phyloP scores from a whole-genome alignment of 495 filamentous ascomycete genomes.

The Cudoniella acicularis region DNA sequence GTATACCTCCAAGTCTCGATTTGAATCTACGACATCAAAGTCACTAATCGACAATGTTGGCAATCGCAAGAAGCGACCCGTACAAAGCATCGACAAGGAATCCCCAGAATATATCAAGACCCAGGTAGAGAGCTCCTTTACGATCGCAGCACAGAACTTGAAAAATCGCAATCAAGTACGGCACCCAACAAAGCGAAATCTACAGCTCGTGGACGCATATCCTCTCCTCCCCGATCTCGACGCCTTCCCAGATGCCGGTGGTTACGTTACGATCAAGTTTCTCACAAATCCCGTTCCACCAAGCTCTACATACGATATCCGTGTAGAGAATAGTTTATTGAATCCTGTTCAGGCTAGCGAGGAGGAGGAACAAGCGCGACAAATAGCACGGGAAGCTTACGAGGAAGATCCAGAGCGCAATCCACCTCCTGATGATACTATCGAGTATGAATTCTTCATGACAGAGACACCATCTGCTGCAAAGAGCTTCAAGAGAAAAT shows the following conservation, averaged over 20 bases:
- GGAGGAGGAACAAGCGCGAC: constrained; percentile 45
- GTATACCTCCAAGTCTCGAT: constrained; percentile 24
- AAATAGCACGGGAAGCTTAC: constrained; percentile 54
- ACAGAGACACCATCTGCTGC: constrained; percentile 52
- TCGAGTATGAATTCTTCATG: constrained; percentile 81
- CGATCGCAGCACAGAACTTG: constrained; percentile 62
- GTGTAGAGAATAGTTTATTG: constrained; percentile 77
- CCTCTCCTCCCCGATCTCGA: constrained; percentile 86
- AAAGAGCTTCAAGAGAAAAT: constrained; percentile 64
- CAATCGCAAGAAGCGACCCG: constrained; percentile 3
- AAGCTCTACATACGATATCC: constrained; percentile 62
- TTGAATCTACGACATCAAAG: constrained; percentile 25
- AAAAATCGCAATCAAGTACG: constrained; percentile 70
- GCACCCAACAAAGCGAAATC: constrained; percentile 77
- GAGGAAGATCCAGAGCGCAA: constrained; percentile 57
- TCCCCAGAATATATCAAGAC: constrained; percentile 75
- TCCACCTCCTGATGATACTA: constrained; percentile 58
- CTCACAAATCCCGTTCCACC: constrained; percentile 68
- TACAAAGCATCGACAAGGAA: constrained; percentile 51
- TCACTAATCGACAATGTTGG: constrained; percentile 21
- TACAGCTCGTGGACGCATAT: constrained; percentile 74
- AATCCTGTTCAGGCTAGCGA: constrained; percentile 55
- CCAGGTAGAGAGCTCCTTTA: constrained; percentile 80
- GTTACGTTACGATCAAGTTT: constrained; percentile 88
- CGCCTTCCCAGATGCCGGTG: constrained; percentile 80